Evolutionary conservation across 2,329 filamentous ascomycete species (phyloP).

Genomic region (Cordyceps tenuipes): DNA sequence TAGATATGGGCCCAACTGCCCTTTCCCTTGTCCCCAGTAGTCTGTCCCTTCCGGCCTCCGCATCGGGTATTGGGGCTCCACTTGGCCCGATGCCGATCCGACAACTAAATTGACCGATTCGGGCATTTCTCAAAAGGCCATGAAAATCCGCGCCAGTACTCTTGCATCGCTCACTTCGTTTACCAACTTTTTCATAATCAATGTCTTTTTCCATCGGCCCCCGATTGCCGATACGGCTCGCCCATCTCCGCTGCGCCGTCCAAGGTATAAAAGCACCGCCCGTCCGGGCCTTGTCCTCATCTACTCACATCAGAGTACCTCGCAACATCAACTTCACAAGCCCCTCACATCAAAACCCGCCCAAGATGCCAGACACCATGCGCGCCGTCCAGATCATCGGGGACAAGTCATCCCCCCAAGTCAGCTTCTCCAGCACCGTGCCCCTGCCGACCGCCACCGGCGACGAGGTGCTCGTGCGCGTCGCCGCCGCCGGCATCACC

Average conservation of each 20-base stretch:
- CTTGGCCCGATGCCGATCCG: conserved; percentile 1
- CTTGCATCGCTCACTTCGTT: neutral
- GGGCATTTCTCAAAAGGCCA: neutral
- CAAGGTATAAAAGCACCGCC: neutral
- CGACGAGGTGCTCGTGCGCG: conserved; percentile 22
- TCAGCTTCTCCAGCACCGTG: conserved; percentile 14
- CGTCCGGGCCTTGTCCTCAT: neutral
- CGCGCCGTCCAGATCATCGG: conserved; percentile 26
- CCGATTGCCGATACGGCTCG: neutral
- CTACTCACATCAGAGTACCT: neutral
- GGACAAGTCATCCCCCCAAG: conserved; percentile 13
- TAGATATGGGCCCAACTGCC: neutral
- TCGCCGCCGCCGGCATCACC: conserved; percentile 26
- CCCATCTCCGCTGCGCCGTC: neutral
- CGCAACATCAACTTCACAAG: neutral
- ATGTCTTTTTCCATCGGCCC: neutral
- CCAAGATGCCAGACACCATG: conserved; percentile 18
- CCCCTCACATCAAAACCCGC: neutral
- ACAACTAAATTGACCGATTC: neutral
- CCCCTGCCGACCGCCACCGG: conserved; percentile 12
- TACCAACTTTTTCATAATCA: neutral
- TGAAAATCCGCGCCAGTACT: neutral
- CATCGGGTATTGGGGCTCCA: conserved; percentile 1
- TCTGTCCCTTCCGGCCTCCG: neutral
- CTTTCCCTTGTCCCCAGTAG: neutral